Evolutionary conservation across 139 green algal genomes (phyloP), one percentile per base, ranked within the genome.

Genomic region (Picochlorum sp.): DNA sequence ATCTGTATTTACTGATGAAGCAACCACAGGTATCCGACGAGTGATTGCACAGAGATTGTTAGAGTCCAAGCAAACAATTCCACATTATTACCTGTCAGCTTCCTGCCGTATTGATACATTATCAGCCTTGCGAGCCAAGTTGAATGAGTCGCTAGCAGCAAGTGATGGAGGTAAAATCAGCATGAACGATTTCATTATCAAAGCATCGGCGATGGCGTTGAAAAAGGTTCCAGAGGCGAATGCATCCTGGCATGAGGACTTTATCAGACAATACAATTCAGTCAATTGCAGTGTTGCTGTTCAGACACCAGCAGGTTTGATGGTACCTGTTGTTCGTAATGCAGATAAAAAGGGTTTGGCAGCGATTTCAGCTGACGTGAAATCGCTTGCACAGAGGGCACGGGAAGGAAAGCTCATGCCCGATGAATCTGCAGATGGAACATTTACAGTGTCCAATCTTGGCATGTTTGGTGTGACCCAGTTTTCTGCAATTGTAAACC

Each of bases 171-270:
- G 41, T 37, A 98, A 98, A 81, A 72, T 98, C 54, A 89, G 74
- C 15, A 78, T 98, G 26, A 98, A 97, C 71, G 92, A 98, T 73
- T 96, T 98, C 57, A 65, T 98, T 21, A 79, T 98, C 81, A 98
- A 98, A 70, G 88, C 89, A 16, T 75, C 83, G 16, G 88, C 88
- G 9, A 71, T 90, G 72, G 81, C 92, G 4, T 73, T 91, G 60
- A 84, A 74, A 44, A 81, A 88, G 66, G 88, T 97, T 47, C 85
- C 87, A 13, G 79, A 66, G 20, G 76, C 79, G 8, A 96, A 96
- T 63, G 70, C 82, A 10, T 83, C 74, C 38, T 96, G 89, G 89
- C 63, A 81, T 38, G 77, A 66, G 6, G 92, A 98, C 66, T 95
- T 87, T 83, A 95, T 95, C 49, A 81, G 94, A 11, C 76, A 87